Evolutionary conservation across 2,329 filamentous ascomycete species (phyloP).

Genomic region (Dothideomycetes sp.): DNA sequence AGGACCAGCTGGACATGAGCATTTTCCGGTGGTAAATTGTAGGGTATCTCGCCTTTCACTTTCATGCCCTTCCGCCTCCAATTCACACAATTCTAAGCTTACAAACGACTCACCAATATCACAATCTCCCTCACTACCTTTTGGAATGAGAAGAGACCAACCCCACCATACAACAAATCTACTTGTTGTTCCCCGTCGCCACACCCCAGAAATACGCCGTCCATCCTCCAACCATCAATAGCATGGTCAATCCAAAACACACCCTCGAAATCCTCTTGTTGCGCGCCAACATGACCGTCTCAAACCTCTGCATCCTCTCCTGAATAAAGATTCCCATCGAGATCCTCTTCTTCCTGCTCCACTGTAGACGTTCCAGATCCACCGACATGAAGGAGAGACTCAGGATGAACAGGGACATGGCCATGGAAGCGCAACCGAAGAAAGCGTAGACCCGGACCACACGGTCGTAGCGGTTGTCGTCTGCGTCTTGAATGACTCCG

Average conservation of each 20-base stretch:
- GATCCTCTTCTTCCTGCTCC: slow-evolving; percentile 47
- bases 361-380: slow-evolving; percentile 45
- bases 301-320: slow-evolving; percentile 34
- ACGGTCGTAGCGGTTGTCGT: slow-evolving; percentile 46
- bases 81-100: no score
- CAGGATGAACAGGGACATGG: slow-evolving; percentile 37
- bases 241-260: slow-evolving; percentile 37
- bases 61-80: no score
- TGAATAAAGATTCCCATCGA: slow-evolving; percentile 37
- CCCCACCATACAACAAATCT: no score
- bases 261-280: slow-evolving; percentile 33
- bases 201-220: slow-evolving; percentile 53
- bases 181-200: slow-evolving; percentile 41
- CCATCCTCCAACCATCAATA: slow-evolving; percentile 46
- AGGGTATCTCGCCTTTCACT: no score
- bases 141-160: no score
- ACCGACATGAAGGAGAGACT: slow-evolving; percentile 31
- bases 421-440: slow-evolving; percentile 41
- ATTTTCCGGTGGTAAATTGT: no score
- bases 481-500: slow-evolving; percentile 50
- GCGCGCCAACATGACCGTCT: slow-evolving; percentile 28
- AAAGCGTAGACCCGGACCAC: slow-evolving; percentile 50
- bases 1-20: no score
- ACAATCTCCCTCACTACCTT: no score
- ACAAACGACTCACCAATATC: no score